Evolutionary conservation across 768 basidiomycete genomes (phyloP).

Genomic region (Termitomyces bulborhizus): DNA sequence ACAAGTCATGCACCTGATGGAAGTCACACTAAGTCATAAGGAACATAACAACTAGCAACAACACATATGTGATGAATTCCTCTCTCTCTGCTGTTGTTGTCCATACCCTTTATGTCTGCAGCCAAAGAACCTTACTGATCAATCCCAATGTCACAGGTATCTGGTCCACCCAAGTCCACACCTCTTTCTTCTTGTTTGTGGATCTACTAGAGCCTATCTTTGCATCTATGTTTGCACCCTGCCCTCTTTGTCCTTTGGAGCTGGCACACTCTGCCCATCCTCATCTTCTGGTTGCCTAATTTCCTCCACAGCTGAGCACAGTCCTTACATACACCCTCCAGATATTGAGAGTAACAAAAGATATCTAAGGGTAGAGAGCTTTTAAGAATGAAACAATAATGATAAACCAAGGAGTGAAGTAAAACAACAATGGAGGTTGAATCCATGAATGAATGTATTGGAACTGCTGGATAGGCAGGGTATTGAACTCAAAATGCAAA

Average conservation of each 20-base stretch:
- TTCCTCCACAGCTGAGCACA: slow-evolving; percentile 69
- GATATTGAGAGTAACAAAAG: too few species aligned
- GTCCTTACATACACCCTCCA: too few species aligned
- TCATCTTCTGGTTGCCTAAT: slow-evolving; percentile 50
- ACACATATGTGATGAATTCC: slow-evolving; percentile 71
- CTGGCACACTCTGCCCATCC: slow-evolving; percentile 28
- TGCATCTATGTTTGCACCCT: slow-evolving; percentile 48
- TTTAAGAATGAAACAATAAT: too few species aligned
- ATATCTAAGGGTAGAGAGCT: too few species aligned
- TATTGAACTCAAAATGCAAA: too few species aligned
- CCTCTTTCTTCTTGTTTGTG: slow-evolving; percentile 37
- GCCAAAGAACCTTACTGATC: slow-evolving; percentile 64
- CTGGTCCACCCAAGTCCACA: slow-evolving; percentile 77
- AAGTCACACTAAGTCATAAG: slow-evolving; percentile 1
- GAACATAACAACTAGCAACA: background rate
- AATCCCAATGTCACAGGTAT: slow-evolving; percentile 64
- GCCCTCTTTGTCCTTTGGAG: slow-evolving; percentile 49
- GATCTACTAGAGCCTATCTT: slow-evolving; percentile 27
- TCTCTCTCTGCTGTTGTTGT: slow-evolving; percentile 82
- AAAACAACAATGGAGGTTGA: too few species aligned
- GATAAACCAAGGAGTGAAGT: too few species aligned
- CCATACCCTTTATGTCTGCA: slow-evolving; percentile 80
- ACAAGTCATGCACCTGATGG: slow-evolving; percentile 73
- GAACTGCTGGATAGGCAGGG: too few species aligned
- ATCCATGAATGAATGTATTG: too few species aligned